Evolutionary conservation across 148 eudicot species (phyloP), one percentile per base, ranked within the genome.

Genomic region (Fallopia convolvulus): DNA sequence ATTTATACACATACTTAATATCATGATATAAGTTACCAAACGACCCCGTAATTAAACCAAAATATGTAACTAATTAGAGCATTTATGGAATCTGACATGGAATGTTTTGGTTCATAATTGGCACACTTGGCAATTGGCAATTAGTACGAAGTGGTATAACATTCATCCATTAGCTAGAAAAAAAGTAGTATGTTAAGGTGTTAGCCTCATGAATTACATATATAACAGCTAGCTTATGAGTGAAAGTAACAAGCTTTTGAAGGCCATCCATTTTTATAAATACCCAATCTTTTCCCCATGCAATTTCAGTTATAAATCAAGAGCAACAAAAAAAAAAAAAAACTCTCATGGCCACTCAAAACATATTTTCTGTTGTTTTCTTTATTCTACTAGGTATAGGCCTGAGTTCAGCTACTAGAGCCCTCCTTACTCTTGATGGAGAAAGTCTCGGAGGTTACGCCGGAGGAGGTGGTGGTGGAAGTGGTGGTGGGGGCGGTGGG

Each of bases 311-410:
- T 36, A 36, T 36, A 36, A 36, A 36, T 36, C 60, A 55, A 13
- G 82, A 13, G 82, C 79, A 73, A 70, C 42, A 49, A 49, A 18
- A 72, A 26, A 36, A n/a, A 73, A 33, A 36, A 36, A 0, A 44
- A 73, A 8, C n/a, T 73, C 52, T 20, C 26, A 73, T 73, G 75
- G 75, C 75, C 20, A n/a, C 75, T 73, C 32, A n/a, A 15, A 73
- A 73, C 47, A 73, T 73, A 32, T 47, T n/a, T 47, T 42, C 36
- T 21, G 36, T 26, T n/a, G 33, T 73, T n/a, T 73, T 44, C 56
- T 44, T 73, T 73, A 53, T 73, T n/a, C 26, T 73, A 23, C 13
- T 44, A 17, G 50, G 53, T 12, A 9, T 73, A 8, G 50, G 75
- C 53, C 44, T 73, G 3, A 17, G 52, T 48, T 46, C 75, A 6